Percentiles rank a stretch among this genome's conserved stretches.
Conservation (phyloP, 2,329 filamentous ascomycete species). For the Mollisiaceae sp. region DNA sequence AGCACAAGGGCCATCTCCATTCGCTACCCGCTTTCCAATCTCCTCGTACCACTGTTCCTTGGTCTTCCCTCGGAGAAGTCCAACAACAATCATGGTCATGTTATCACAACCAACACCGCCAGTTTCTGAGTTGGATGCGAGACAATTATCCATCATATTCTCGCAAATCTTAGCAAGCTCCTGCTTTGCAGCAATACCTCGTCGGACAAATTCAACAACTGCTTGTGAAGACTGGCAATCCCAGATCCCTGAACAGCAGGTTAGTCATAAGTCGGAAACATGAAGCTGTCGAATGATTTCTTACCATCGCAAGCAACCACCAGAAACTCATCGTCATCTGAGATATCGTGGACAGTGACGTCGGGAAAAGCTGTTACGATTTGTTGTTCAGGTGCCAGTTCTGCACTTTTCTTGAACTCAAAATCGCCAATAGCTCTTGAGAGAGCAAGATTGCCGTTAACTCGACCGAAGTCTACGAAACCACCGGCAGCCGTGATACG, state of each 20-base stretch:
- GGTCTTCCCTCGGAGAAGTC: constrained; percentile 85
- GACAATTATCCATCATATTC: constrained; percentile 99
- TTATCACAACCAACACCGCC: constrained; percentile 98
- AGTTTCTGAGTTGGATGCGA: constrained; percentile 96
- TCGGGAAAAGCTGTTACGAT: constrained; percentile 98
- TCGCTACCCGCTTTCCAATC: constrained; percentile 90
- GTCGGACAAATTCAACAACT: constrained; percentile 93
- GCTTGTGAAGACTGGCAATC: constrained; percentile 99
- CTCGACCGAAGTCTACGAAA: constrained; percentile 97
- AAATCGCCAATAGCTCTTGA: constrained; percentile 98
- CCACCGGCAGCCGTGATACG: constrained; percentile 94
- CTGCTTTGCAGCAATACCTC: constrained; percentile 96
- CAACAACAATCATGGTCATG: constrained; percentile 97
- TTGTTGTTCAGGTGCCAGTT: constrained; percentile 96
- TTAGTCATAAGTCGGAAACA: constrained; percentile 28
- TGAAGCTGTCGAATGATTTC: constrained; percentile 43
- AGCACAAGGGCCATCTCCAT: constrained; percentile 96
- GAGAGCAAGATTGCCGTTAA: constrained; percentile 96
- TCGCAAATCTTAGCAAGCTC: constrained; percentile 94
- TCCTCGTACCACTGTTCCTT: constrained; percentile 99
- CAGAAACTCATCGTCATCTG: constrained; percentile 93
- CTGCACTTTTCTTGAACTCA: constrained; percentile 99
- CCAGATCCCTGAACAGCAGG: constrained; percentile 79
- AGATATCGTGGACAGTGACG: constrained; percentile 87
- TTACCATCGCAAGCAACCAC: constrained; percentile 91